Evolutionary conservation across 495 filamentous ascomycete species (phyloP), one percentile per base, ranked within the genome.

Genomic region (Clohesyomyces aquaticus): DNA sequence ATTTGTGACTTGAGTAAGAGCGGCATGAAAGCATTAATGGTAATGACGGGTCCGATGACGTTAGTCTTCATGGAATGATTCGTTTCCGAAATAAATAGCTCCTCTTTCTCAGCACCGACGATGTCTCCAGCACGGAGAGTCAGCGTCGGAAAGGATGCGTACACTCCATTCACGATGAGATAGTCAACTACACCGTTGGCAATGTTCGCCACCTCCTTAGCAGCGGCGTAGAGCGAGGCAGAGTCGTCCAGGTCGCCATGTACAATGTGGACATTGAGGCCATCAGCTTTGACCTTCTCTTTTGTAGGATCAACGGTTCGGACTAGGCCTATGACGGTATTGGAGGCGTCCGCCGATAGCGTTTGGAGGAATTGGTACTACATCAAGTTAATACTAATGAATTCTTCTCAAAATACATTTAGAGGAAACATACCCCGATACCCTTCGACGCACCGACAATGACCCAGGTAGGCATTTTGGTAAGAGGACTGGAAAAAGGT

Each of bases 21-120:
- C 3, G 67, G 70, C n/a, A 74, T 21, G 47, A 72, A 74, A 10
- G 70, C 53, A 55, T 71, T 74, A 52, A 69, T 71, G 8, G 59
- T 56, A 45, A 59, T 12, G 63, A 29, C 12, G 59, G 51, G 14
- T 70, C 70, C 21, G 66, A n/a, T 57, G n/a, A 72, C 62, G 35
- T 74, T 74, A 23, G 48, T 52, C 14, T 42, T 28, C 38, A 67
- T 67, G 18, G 10, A 53, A 27, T 12, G 72, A 46, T 16, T 72
- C 70, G 3, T 63, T 55, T 12, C 65, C 51, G 25, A 70, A 57
- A 9, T 42, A 22, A n/a, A n/a, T n/a, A n/a, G n/a, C n/a, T n/a
- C n/a, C n/a, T n/a, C n/a, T 6, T 63, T 42, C 1, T 66, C 51
- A 4, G 61, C 43, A n/a, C 54, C 57, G 28, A 59, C 48, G 45